Evolutionary conservation across 768 basidiomycete species (phyloP), one percentile per base, ranked within the genome.

Genomic region (Tulasnella sp.): DNA sequence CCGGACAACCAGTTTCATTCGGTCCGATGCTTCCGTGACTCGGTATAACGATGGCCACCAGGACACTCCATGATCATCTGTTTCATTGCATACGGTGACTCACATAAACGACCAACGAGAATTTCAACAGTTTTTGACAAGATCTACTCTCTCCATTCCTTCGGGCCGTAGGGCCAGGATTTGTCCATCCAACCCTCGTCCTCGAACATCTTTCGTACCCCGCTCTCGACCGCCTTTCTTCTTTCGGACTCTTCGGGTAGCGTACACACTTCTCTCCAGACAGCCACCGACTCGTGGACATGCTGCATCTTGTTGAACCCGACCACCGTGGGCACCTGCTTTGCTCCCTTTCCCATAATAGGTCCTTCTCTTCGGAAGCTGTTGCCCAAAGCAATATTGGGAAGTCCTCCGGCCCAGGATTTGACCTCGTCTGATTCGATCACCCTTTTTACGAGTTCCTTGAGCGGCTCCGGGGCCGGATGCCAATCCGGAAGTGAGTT

Each of bases 331-430:
- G 94, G 93, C 19, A 83, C 80, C 31, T 84, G 86, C 85, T 9
- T 86, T 84, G 18, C 89, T 88, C 19, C 85, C 85, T 31, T 88
- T 85, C 52, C 72, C 80, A 44, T 58, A 48, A 24, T 79, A 80
- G 31, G 0, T 52, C 71, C 71, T 75, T 79, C 40, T 81, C 83
- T 68, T 48, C 84, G 80, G 81, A 93, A 89, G 1, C 92, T 89
- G 84, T 89, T 96, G 16, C 93, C 93, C 38, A 95, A 86, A 3
- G 96, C 94, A 36, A 95, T 86, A 80, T 90, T 87, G 0, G 91
- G 88, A 38, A 95, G 85, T 71, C 87, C 89, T 39, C 85, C 86
- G 21, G 85, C 84, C 88, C 87, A 89, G 27, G 85, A 84, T 75
- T 83, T 82, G 19, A 84, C 83, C 34, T 79, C 83, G 68, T 82